phyloP scores from a whole-genome alignment of 306 rosid genomes.

The Bauhinia variegata region DNA sequence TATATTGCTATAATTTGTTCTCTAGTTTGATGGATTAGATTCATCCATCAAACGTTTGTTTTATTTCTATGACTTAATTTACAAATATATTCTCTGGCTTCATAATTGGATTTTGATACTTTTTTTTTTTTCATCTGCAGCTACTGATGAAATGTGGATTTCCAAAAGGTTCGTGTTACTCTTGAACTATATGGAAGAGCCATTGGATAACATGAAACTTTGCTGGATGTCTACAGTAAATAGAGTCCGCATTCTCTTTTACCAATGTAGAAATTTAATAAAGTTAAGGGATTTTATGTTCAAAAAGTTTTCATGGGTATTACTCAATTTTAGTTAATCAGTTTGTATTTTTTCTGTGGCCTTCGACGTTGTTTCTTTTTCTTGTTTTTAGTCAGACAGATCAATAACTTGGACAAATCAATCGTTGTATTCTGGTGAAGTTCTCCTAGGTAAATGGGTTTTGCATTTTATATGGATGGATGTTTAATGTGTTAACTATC shows the following conservation, averaged over 20 bases:
- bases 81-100: neutral
- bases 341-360: neutral
- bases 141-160: conserved; percentile 21
- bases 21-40: neutral
- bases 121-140: conserved; percentile 20
- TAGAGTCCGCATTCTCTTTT: conserved; percentile 1
- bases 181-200: conserved; percentile 32
- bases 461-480: neutral
- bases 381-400: neutral
- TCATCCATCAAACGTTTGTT: neutral
- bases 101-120: neutral
- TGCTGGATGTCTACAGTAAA: neutral
- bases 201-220: conserved; percentile 22
- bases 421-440: neutral
- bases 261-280: neutral
- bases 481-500: neutral
- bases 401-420: too few species aligned
- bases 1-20: conserved; percentile 19
- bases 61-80: neutral
- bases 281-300: neutral
- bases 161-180: conserved; percentile 21
- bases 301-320: neutral
- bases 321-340: neutral
- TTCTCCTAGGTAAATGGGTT: neutral
- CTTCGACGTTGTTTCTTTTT: neutral